Evolutionary conservation across 257 asterid species (phyloP).

Genomic region (Craterostigma plantagineum): DNA sequence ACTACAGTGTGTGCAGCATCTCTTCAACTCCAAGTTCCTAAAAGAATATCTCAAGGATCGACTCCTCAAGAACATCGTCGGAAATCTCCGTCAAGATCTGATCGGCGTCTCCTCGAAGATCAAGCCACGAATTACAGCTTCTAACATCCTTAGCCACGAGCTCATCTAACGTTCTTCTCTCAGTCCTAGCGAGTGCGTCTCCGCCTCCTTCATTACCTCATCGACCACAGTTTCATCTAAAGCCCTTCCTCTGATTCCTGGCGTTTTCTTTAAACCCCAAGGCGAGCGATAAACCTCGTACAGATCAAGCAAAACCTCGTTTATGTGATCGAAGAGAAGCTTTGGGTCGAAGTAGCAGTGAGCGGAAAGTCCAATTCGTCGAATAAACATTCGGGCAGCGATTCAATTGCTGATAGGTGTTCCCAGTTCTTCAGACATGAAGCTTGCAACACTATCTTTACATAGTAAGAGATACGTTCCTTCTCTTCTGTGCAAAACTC

Average conservation of each 20-base stretch:
- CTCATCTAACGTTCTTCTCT: conserved; percentile 27
- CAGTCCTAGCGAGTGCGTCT: conserved; percentile 20
- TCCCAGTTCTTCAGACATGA: conserved; percentile 33
- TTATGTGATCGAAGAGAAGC: conserved; percentile 56
- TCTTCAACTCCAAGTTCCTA: not conserved
- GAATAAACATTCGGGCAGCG: not conserved
- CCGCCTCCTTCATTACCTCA: conserved; percentile 41
- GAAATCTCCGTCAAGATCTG: conserved; percentile 27
- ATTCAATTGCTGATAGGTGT: not conserved
- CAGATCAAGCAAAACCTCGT: conserved; percentile 35
- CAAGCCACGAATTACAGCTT: conserved; percentile 39
- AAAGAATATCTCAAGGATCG: conserved; percentile 21
- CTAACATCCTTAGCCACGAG: conserved; percentile 23
- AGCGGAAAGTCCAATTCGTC: not conserved
- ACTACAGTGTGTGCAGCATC: too few relatives aligned
- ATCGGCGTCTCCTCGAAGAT: conserved; percentile 27
- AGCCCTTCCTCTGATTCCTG: conserved; percentile 14
- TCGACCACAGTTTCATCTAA: conserved; percentile 27
- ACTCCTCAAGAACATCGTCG: conserved; percentile 45
- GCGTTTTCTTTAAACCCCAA: too few relatives aligned
- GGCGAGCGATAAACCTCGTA: conserved; percentile 15
- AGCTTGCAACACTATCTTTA: conserved; percentile 31
- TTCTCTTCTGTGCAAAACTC: conserved; percentile 16
- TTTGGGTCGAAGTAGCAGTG: conserved; percentile 18
- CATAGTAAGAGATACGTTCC: conserved; percentile 26